Evolutionary conservation across 1,284 basidiomycete genomes (phyloP), one percentile per base, ranked within the genome.

Genomic region (Trichosporon sp.): DNA sequence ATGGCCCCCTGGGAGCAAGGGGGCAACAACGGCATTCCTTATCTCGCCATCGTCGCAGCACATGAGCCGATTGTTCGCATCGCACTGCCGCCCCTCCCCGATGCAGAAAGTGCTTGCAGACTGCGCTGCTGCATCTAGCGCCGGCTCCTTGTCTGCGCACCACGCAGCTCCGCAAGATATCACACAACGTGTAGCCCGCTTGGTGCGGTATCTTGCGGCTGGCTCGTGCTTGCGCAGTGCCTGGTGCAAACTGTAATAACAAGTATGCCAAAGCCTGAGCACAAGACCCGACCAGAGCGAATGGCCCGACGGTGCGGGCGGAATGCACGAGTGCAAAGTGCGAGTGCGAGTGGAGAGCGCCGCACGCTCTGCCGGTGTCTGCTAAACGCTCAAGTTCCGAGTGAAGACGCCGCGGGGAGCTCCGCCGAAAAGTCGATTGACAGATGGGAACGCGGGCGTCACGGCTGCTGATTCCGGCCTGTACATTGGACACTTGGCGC

Each of bases 1-100:
- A n/a, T n/a, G n/a, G n/a, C n/a, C n/a, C n/a, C n/a, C n/a, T n/a
- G 31, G 36, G 56, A 33, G 60, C 44, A 10, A 58, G 31, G 57
- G n/a, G 11, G 19, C 8, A 29, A 33, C n/a, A n/a, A n/a, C n/a
- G n/a, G n/a, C n/a, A n/a, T n/a, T n/a, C n/a, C n/a, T n/a, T n/a
- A n/a, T n/a, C n/a, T n/a, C n/a, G n/a, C n/a, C n/a, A n/a, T n/a
- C n/a, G n/a, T n/a, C n/a, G n/a, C n/a, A n/a, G n/a, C n/a, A n/a
- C n/a, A n/a, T n/a, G n/a, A n/a, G n/a, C n/a, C n/a, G n/a, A n/a
- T n/a, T n/a, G n/a, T n/a, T n/a, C n/a, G n/a, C n/a, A n/a, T n/a
- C n/a, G n/a, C n/a, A n/a, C n/a, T n/a, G n/a, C n/a, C n/a, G n/a
- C n/a, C n/a, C n/a, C n/a, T n/a, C n/a, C n/a, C n/a, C n/a, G n/a